Evolutionary conservation across 169 alveolate species (phyloP), one percentile per base, ranked within the genome.

Genomic region (Plasmodium cynomolgi): DNA sequence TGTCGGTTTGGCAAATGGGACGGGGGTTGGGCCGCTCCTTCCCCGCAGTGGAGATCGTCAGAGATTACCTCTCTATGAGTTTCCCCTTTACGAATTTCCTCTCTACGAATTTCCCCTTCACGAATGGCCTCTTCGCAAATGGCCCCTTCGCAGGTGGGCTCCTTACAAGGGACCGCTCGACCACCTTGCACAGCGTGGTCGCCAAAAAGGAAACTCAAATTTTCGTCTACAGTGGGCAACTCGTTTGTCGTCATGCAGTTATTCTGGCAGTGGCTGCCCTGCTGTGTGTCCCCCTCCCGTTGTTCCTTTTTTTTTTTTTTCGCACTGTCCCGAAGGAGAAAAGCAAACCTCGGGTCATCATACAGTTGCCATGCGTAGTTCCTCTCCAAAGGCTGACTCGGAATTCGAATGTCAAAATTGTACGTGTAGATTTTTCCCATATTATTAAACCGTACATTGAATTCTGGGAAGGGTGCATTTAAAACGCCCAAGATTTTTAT

Each of bases 311-410:
- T 29, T 80, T 44, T 31, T 26, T 33, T 75, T 75, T 75, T 39
- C 23, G 47, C 0, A 20, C 6, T 75, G 8, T 33, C 31, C 56
- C 56, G 37, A 44, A 81, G 74, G 6, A 90, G 56, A 81, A 90
- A 90, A 6, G 83, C 81, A 80, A 90, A 90, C 34, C 95, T 92
- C 9, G 72, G 73, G 75, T 96, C 97, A 23, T 94, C 93, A 81
- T 62, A 84, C 23, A 96, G 62, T 33, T 96, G 97, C 97, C 97
- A 96, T 4, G 95, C 94, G 83, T 95, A 92, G 23, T 96, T 95
- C 44, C 97, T 79, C 80, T 96, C 97, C 77, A 95, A 95, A 41
- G 97, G 97, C 34, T 90, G 94, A 4, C 84, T 54, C 41, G 95
- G 95, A 33, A 56, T 56, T 72, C 96, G 85, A 31, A 95, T 26